These are phyloP conservation scores for Persicaria tinctoria DNA, from an alignment of 148 eudicot species.

Conservation along the genomic window DNA sequence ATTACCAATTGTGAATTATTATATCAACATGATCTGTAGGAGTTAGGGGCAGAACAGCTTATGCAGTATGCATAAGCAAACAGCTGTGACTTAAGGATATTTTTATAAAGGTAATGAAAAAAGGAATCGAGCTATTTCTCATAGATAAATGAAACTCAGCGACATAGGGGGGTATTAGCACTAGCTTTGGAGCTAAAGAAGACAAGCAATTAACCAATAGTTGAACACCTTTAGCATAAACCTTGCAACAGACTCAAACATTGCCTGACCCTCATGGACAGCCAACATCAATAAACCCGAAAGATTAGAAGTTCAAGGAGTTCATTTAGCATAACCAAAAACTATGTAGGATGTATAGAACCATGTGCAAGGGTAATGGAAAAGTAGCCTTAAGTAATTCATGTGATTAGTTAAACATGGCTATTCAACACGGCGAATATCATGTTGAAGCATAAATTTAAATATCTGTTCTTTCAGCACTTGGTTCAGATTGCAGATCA, in stretches of 20 bases:
- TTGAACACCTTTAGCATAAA: neutral
- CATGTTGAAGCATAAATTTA: neutral
- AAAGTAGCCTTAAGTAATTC: neutral
- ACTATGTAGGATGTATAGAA: neutral
- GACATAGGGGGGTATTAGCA: too few relatives aligned
- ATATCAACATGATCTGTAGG: too few relatives aligned
- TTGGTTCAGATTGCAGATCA: slow-evolving; percentile 6
- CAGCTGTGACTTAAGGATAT: too few relatives aligned
- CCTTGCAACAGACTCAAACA: neutral
- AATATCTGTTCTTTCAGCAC: neutral
- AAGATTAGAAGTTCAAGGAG: neutral
- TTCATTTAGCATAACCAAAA: neutral
- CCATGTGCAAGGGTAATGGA: neutral
- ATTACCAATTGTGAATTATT: too few relatives aligned
- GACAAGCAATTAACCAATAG: too few relatives aligned
- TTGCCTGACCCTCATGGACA: neutral
- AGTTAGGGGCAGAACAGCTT: too few relatives aligned
- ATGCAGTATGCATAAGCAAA: too few relatives aligned
- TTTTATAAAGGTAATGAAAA: too few relatives aligned
- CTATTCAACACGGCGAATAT: neutral
- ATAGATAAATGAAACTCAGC: too few relatives aligned
- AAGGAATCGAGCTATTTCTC: too few relatives aligned
- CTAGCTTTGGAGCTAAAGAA: too few relatives aligned
- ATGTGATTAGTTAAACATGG: neutral
- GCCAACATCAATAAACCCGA: neutral